Percentiles rank a stretch among this genome's conserved stretches.
phyloP scores from a whole-genome alignment of 371 early-diverging fungal species.

The Phascolomyces articulosus region DNA sequence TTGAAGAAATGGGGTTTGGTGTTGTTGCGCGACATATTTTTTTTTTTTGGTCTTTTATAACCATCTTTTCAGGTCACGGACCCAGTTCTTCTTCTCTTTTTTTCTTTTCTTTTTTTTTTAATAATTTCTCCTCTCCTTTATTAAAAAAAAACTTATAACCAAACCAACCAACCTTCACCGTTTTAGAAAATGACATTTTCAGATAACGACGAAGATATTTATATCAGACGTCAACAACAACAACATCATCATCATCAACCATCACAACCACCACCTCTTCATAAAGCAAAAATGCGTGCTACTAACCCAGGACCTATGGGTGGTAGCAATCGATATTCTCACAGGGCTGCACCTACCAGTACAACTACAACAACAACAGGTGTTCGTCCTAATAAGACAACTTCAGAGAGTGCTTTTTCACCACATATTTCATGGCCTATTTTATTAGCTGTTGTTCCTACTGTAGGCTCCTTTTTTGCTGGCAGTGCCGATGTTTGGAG shows the following conservation, averaged over 20 bases:
- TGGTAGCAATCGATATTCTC: too few relatives aligned
- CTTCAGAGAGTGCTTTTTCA: conserved; percentile 16
- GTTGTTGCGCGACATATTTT: conserved; percentile 7
- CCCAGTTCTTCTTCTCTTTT: conserved; percentile 10
- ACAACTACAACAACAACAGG: too few relatives aligned
- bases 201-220: conserved; percentile 23
- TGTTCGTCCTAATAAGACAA: background rate
- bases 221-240: conserved; percentile 6
- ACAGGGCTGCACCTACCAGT: too few relatives aligned
- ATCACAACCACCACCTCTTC: background rate
- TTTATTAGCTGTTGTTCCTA: conserved; percentile 62
- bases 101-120: conserved; percentile 12
- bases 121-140: conserved; percentile 12
- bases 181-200: conserved; percentile 12
- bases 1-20: background rate
- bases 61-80: conserved; percentile 1
- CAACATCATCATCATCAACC: too few relatives aligned
- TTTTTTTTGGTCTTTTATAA: background rate
- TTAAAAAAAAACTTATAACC: background rate
- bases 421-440: conserved; percentile 65
- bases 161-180: too few relatives aligned
- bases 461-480: conserved; percentile 64
- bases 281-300: conserved; percentile 10
- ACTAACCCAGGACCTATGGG: background rate
- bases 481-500: conserved; percentile 71